Evolutionary conservation across 352 stramenopile species (phyloP).

Genomic region (Pythium periplocum): DNA sequence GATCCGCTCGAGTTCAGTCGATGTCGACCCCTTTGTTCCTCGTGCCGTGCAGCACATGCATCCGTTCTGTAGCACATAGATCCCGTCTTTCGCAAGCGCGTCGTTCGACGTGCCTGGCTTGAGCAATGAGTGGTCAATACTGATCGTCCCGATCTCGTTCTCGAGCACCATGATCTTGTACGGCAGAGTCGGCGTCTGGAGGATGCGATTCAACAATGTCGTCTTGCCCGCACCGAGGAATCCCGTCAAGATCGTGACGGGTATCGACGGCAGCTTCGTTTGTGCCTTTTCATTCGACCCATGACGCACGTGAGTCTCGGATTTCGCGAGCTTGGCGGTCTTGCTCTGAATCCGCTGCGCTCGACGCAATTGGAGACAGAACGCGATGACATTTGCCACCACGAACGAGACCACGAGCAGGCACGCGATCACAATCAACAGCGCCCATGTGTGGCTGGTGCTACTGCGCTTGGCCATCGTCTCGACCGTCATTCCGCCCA

Average conservation of each 20-base stretch:
- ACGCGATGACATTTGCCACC: conserved; percentile 60
- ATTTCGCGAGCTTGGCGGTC: conserved; percentile 33
- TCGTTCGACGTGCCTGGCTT: conserved; percentile 81
- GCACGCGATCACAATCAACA: conserved; percentile 16
- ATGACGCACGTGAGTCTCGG: conserved; percentile 1
- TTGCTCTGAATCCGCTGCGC: conserved; percentile 56
- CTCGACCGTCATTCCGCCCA: not conserved
- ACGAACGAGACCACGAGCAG: conserved; percentile 48
- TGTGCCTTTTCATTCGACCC: conserved; percentile 2
- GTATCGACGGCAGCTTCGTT: conserved; percentile 74
- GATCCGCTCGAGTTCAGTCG: conserved; percentile 81
- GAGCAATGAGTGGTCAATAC: conserved; percentile 91
- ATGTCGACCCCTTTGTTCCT: conserved; percentile 84
- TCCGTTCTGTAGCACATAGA: conserved; percentile 96
- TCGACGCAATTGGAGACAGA: conserved; percentile 54
- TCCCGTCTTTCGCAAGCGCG: conserved; percentile 66
- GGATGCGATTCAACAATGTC: conserved; percentile 96
- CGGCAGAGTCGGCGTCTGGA: conserved; percentile 86
- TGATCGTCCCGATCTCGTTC: conserved; percentile 98
- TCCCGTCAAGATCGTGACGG: conserved; percentile 95
- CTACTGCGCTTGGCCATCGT: conserved; percentile 1
- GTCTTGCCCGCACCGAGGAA: conserved; percentile 97
- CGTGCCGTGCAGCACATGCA: conserved; percentile 98
- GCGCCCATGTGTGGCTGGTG: conserved; percentile 20
- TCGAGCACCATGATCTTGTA: conserved; percentile 97